phyloP scores from a whole-genome alignment of 768 basidiomycete species.

The Punctularia strigosozonata region DNA sequence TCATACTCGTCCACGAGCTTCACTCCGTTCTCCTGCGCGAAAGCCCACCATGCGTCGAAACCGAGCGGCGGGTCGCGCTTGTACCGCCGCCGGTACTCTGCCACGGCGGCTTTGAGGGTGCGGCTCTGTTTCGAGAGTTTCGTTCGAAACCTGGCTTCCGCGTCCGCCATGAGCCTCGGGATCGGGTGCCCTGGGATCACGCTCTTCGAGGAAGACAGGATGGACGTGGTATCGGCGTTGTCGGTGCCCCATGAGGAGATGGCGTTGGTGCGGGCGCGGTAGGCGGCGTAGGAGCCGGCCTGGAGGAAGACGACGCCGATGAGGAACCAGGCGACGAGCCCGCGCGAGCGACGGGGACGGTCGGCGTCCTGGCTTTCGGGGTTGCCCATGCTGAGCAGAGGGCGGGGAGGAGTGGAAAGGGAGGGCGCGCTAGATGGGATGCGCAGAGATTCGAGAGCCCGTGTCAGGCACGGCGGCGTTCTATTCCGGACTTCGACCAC shows the following conservation, averaged over 20 bases:
- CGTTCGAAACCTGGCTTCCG: constrained; percentile 57
- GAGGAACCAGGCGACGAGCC: background rate
- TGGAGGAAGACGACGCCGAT: background rate
- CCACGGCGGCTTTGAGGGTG: constrained; percentile 66
- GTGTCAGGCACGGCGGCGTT: no score
- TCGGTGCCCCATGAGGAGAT: background rate
- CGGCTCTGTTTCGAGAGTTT: constrained; percentile 68
- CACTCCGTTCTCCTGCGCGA: constrained; percentile 59
- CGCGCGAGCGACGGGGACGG: background rate
- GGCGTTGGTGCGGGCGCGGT: no score
- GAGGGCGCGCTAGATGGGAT: no score
- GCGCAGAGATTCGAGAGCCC: no score
- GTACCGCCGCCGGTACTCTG: constrained; percentile 75
- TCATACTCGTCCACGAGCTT: constrained; percentile 89
- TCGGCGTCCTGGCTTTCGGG: no score
- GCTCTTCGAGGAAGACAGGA: constrained; percentile 1
- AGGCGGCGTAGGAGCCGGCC: background rate
- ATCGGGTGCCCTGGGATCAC: constrained; percentile 61
- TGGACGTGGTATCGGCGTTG: background rate
- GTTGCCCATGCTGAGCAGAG: no score
- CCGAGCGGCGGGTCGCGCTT: constrained; percentile 73
- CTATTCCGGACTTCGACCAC: no score
- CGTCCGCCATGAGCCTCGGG: constrained; percentile 70
- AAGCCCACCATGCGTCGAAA: constrained; percentile 86
- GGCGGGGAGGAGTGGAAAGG: no score